Evolutionary conservation across 2,329 filamentous ascomycete species (phyloP).

Genomic region (Dendrostoma leiphaemia): DNA sequence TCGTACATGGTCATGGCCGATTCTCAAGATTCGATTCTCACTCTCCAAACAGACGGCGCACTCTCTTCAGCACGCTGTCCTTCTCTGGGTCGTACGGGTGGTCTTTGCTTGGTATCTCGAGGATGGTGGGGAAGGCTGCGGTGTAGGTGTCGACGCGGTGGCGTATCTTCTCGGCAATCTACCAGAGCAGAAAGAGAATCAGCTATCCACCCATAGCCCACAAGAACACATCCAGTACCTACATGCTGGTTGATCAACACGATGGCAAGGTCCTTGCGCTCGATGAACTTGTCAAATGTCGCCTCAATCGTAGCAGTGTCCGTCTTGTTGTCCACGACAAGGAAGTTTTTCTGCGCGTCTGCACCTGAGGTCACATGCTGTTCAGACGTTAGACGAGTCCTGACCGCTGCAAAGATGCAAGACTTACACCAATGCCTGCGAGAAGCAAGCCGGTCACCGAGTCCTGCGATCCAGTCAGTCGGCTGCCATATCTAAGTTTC

Average conservation of each 20-base stretch:
- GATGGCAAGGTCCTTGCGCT: conserved; percentile 96
- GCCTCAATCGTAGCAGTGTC: conserved; percentile 84
- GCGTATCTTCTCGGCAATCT: conserved; percentile 94
- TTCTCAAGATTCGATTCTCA: conserved; percentile 35
- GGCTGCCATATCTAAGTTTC: background rate
- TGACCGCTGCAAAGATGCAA: background rate
- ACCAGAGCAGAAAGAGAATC: conserved; percentile 1
- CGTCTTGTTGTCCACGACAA: conserved; percentile 93
- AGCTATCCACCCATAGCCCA: background rate
- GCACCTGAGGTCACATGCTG: conserved; percentile 90
- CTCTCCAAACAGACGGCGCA: conserved; percentile 67
- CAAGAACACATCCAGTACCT: too few relatives aligned
- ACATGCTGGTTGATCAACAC: conserved; percentile 98
- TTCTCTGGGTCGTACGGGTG: conserved; percentile 99
- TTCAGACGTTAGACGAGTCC: conserved; percentile 12
- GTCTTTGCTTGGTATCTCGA: conserved; percentile 98
- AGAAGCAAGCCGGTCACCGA: conserved; percentile 94
- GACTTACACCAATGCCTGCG: conserved; percentile 83
- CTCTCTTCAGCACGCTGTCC: conserved; percentile 91
- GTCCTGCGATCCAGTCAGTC: conserved; percentile 58
- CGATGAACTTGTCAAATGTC: conserved; percentile 84
- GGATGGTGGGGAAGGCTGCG: conserved; percentile 89
- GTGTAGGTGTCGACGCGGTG: conserved; percentile 88
- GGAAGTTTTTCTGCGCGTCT: conserved; percentile 94
- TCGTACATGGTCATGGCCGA: background rate